Base-by-base conservation (phyloP, 768 basidiomycete species). In the Botryobasidium botryosum region DNA sequence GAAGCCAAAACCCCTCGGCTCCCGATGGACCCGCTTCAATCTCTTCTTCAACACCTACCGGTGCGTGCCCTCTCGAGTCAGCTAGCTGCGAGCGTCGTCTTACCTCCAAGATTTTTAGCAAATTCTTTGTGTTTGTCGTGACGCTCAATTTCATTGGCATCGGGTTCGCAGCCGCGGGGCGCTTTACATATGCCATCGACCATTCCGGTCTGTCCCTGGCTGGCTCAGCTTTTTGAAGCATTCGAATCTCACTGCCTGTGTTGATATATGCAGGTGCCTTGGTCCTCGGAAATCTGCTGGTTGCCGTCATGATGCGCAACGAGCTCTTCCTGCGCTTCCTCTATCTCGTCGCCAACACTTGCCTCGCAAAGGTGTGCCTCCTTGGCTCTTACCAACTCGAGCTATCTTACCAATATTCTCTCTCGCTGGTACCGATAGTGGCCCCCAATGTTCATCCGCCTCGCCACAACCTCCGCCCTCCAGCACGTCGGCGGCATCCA, bases 401-500 rank as follows among this genome's bases (percentile, higher is more conserved):
- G 31, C 23, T 8, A 18, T 10, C 15, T 18, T 23, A 35, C 15
- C 42, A n/a, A 31, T 45, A 35, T 37, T 25, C 37, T 33, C 31
- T 33, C 39, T 46, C 24, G 26, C 32, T 31, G 46, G 23, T 20
- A 36, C 20, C 23, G 29, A 12, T 53, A 79, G 75, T 82, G 80
- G 80, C 61, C 80, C 1, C 80, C 80, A 18, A 64, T 83, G 25
- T 72, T 15, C 5, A 6, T 23, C 28, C 20, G 32, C 4, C 25
- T 40, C 40, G 23, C 47, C 31, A 39, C 29, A 32, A 56, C 25
- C n/a, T 42, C 42, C 27, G 40, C 44, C 27, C 48, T 60, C 26
- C 57, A 76, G 70, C 82, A 85, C 59, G 70, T 85, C 25, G 82
- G 81, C 12, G 81, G 81, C 15, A 79, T 83, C 52, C 81, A 85